phyloP scores from a whole-genome alignment of 139 green algal genomes.

The Trebouxia sp. region DNA sequence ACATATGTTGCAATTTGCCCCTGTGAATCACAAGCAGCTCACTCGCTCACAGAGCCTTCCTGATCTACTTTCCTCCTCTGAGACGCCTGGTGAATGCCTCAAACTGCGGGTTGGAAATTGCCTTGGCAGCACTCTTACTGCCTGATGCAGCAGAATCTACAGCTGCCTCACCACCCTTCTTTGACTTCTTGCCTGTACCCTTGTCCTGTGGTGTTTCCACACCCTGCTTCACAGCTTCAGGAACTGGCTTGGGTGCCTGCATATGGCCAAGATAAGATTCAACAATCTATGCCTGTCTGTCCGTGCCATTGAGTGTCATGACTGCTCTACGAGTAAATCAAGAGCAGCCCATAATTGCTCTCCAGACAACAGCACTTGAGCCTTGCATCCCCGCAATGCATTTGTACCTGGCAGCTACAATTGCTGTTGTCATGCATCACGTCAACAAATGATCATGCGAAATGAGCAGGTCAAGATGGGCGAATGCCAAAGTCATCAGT shows the following conservation, averaged over 20 bases:
- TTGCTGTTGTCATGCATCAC: too few relatives aligned
- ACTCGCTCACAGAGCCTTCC: not conserved
- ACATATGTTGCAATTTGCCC: too few relatives aligned
- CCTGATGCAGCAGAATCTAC: too few relatives aligned
- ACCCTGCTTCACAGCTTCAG: not conserved
- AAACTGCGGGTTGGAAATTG: not conserved
- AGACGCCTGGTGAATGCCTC: constrained; percentile 3
- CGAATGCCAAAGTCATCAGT: not conserved
- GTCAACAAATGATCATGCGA: too few relatives aligned
- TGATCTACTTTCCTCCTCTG: constrained; percentile 22
- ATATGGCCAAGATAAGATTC: not conserved
- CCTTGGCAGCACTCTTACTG: not conserved
- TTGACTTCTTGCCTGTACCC: not conserved
- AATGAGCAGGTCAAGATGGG: not conserved
- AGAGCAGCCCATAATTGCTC: too few relatives aligned
- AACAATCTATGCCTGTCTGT: not conserved
- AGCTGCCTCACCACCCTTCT: not conserved
- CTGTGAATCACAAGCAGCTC: not conserved
- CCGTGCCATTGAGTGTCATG: too few relatives aligned
- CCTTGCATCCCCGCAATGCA: too few relatives aligned
- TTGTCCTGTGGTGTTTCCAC: not conserved
- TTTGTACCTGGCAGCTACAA: too few relatives aligned
- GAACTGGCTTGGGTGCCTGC: constrained; percentile 11
- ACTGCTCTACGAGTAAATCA: too few relatives aligned
- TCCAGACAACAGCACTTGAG: too few relatives aligned